Evolutionary conservation across 2,329 filamentous ascomycete species (phyloP), one percentile per base, ranked within the genome.

Genomic region (Chrysoporthe austroafricana): DNA sequence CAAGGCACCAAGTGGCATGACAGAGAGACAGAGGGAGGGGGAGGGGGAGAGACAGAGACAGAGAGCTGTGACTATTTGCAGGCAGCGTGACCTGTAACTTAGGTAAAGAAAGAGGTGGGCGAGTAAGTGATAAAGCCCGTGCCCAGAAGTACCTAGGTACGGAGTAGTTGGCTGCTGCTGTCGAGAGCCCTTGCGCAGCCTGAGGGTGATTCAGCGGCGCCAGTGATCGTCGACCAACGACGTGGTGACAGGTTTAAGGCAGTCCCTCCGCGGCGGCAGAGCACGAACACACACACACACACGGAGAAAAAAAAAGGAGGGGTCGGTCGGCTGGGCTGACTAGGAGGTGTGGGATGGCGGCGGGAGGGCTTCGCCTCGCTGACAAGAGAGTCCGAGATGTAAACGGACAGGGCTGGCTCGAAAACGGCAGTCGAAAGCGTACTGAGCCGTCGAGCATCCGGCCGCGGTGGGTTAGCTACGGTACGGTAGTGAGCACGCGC

Each of bases 1-100:
- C 56, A 60, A 60, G 56, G 32, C 54, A 42, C 54, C 56, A 65
- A 65, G 56, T 59, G 56, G 63, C 63, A 59, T 65, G 39, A 56
- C 48, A 60, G 39, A 43, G n/a, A 46, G 26, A 32, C n/a, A 48
- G n/a, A 34, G 21, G 16, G 32, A 36, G 54, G 18, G 21, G 18
- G 21, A 18, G 54, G 36, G 54, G 26, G 26, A 36, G 54, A 8
- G 26, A 57, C 13, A 2, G 54, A 18, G n/a, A 36, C 9, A 58
- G 56, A 9, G 50, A 42, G 56, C 34, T 58, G 34, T 42, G 34
- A 16, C 32, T 54, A 14, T 54, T 54, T 21, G 50, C 50, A 32
- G 50, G 50, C 50, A 54, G 50, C 26, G 44, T 48, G 50, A 54
- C 36, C 36, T 39, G 58, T 61, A 42, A 48, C 44, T 56, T 32